Evolutionary conservation across 2,329 filamentous ascomycete genomes (phyloP), one percentile per base, ranked within the genome.

Genomic region (Xylaria sp.): DNA sequence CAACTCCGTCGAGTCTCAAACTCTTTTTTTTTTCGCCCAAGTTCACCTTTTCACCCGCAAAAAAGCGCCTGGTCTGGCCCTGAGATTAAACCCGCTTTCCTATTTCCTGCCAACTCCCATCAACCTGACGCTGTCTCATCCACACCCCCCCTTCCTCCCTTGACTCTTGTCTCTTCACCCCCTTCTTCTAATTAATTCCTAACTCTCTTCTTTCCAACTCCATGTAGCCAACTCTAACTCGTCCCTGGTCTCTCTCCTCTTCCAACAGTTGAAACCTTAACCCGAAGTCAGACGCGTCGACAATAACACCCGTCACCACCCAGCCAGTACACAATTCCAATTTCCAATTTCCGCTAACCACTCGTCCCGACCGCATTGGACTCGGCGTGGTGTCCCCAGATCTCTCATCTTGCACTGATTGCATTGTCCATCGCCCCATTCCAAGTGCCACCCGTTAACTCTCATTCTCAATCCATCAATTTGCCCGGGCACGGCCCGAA

Each of bases 371-470:
- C 37, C 62, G 54, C 27, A 40, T 47, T 63, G 41, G 27, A 48
- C 62, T 63, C 40, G 46, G 41, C 38, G 25, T 58, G 40, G 55
- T 48, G 49, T 62, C 17, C 29, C 58, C 33, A 37, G 33, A 33
- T 46, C 44, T 25, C 13, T 29, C 49, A 38, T 54, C 44, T 46
- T 27, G 17, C 31, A 33, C 11, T 33, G 6, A 33, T 11, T n/a
- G n/a, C 29, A 19, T 37, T n/a, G 27, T 37, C 4, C 4, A 37
- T 51, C 25, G 13, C 21, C 47, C 29, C 46, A 48, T 48, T n/a
- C 29, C 10, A 23, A 51, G 29, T 74, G 77, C n/a, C 74, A 48
- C 48, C 43, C 21, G 53, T 51, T 35, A 53, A 58, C 58, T 58
- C 49, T 37, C 31, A 40, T 62, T 53, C 62, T 19, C 8, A 49